These are phyloP conservation scores for Lomentospora prolificans DNA, from an alignment of 2,329 filamentous ascomycete species.

Conservation along the genomic window DNA sequence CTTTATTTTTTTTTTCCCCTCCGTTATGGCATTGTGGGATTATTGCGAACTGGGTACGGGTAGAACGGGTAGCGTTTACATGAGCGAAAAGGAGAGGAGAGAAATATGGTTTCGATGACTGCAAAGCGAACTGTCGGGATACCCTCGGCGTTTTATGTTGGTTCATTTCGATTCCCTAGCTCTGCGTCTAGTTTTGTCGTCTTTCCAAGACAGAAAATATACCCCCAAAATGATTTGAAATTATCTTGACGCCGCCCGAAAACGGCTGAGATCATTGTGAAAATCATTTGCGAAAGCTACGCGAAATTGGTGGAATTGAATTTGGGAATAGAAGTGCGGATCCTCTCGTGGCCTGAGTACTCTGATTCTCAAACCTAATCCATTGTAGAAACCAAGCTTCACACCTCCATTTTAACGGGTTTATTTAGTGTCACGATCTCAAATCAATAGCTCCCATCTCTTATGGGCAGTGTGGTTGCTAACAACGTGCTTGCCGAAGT, in stretches of 20 bases:
- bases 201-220: neutral
- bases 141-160: neutral
- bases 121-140: neutral
- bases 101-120: neutral
- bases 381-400: neutral
- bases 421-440: neutral
- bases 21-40: too few relatives aligned
- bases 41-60: too few relatives aligned
- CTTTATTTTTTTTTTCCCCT: too few relatives aligned
- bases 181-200: neutral
- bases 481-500: too few relatives aligned
- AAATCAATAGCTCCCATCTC: neutral
- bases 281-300: too few relatives aligned
- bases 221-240: neutral
- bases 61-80: neutral
- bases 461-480: too few relatives aligned
- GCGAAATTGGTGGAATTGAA: too few relatives aligned
- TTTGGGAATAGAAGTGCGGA: too few relatives aligned
- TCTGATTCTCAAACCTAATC: neutral
- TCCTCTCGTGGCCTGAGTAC: neutral
- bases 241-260: too few relatives aligned
- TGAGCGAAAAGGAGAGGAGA: neutral
- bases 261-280: too few relatives aligned
- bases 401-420: neutral
- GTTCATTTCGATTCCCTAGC: neutral